Evolutionary conservation across 1,284 basidiomycete genomes (phyloP), one percentile per base, ranked within the genome.

Genomic region (Microbotryum saponariae): DNA sequence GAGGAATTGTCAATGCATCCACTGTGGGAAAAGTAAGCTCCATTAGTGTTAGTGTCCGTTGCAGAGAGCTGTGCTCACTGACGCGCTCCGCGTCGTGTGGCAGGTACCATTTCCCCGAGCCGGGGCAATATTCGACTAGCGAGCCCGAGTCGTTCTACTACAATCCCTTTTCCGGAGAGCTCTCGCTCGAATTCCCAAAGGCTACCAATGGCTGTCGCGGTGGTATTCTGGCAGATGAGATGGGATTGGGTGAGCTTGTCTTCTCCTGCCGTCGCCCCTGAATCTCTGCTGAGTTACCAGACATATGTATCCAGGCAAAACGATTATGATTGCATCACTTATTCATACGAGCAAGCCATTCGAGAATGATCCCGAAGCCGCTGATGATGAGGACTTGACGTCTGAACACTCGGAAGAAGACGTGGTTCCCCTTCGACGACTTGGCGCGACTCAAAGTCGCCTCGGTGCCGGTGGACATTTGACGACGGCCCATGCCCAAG

Each of bases 311-410:
- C 33, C 16, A n/a, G 20, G n/a, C 47, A 98, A 98, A 78, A 97
- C 94, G 1, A 92, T 94, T 72, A 94, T 96, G 91, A 78, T 97
- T 56, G 89, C 92, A 1, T 85, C 91, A 14, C 82, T 97, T 16
- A 48, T 68, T 18, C 60, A 61, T 54, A 68, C 66, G n/a, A 63
- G 59, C 51, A 67, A 63, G 4, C 54, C 66, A 2, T 60, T 29
- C 37, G 56, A 55, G 16, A 12, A 48, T 4, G 54, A 49, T 9
- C 33, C 48, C 21, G 31, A 50, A 12, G 33, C 51, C 6, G 27
- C 31, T 6, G 58, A 62, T 52, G 45, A 48, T 27, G 51, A 54
- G n/a, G 48, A 56, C 33, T 49, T 10, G n/a, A 23, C n/a, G 45
- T 53, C 18, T 33, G n/a, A 27, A 31, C 42, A 31, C 12, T 55